phyloP scores from a whole-genome alignment of 208 protist species.

The Naegleria fowleri region DNA sequence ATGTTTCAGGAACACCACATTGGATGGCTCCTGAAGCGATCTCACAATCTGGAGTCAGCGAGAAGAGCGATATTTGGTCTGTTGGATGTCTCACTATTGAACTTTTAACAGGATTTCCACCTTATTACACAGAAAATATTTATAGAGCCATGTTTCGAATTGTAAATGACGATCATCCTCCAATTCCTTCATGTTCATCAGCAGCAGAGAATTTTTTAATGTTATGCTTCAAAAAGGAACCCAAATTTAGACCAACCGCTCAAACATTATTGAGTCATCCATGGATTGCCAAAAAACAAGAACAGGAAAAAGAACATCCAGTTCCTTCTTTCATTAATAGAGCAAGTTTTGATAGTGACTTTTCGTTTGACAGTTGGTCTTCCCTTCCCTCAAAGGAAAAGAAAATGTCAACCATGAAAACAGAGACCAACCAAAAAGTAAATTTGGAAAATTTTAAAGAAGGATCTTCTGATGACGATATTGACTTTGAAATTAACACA shows the following conservation, averaged over 20 bases:
- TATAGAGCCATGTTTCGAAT: not conserved
- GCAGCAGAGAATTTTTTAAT: not conserved
- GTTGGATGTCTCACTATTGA: constrained; percentile 57
- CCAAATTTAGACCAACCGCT: not conserved
- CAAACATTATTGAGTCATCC: constrained; percentile 6
- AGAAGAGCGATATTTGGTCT: constrained; percentile 54
- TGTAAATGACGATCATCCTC: constrained; percentile 7
- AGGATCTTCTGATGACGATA: not conserved
- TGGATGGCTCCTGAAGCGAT: constrained; percentile 57
- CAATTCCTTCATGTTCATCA: not conserved
- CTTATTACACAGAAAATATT: constrained; percentile 72
- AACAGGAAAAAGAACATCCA: not conserved
- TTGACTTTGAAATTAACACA: not conserved
- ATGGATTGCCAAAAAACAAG: not conserved
- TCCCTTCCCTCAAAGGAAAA: too few species aligned
- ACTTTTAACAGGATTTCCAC: constrained; percentile 66
- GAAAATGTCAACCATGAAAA: not conserved
- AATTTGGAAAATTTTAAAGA: not conserved
- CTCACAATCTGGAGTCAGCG: constrained; percentile 42
- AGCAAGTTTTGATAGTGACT: too few species aligned
- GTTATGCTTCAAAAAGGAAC: constrained; percentile 16
- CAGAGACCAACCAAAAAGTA: not conserved
- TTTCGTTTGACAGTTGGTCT: too few species aligned
- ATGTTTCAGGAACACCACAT: constrained; percentile 50
- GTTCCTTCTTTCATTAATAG: too few species aligned